phyloP scores from a whole-genome alignment of 2,329 filamentous ascomycete genomes.

The Aspergillus intermedius region DNA sequence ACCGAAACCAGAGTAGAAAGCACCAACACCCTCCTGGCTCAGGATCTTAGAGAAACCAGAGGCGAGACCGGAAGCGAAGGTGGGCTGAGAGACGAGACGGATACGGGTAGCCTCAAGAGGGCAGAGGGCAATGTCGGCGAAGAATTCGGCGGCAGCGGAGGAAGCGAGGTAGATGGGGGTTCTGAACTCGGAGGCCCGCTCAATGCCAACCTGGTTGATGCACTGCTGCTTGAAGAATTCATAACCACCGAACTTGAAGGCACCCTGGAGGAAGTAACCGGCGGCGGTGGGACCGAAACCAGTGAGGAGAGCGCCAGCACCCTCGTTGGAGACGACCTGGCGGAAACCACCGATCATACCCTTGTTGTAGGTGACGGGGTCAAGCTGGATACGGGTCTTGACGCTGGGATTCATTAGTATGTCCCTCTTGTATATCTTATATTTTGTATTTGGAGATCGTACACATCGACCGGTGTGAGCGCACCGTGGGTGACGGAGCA shows the following conservation, averaged over 20 bases:
- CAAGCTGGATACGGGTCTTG: constrained; percentile 93
- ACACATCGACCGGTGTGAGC: constrained; percentile 99
- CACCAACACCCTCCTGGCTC: constrained; percentile 73
- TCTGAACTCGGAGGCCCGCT: constrained; percentile 70
- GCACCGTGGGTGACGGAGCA: constrained; percentile 96
- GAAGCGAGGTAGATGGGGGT: constrained; percentile 73
- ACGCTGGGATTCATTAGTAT: constrained; percentile 54
- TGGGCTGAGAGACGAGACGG: constrained; percentile 82
- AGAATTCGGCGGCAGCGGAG: constrained; percentile 57
- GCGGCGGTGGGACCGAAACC: constrained; percentile 79
- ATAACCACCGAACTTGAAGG: constrained; percentile 91
- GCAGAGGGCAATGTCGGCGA: constrained; percentile 65
- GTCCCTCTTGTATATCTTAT: neutral
- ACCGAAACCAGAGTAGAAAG: constrained; percentile 88
- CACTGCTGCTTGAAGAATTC: constrained; percentile 93
- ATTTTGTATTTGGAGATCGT: constrained; percentile 47
- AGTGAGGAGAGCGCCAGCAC: constrained; percentile 77
- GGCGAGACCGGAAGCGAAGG: constrained; percentile 73
- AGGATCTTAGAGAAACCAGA: constrained; percentile 77
- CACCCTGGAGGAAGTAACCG: constrained; percentile 90
- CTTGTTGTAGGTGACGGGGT: constrained; percentile 80
- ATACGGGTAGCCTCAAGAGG: constrained; percentile 90
- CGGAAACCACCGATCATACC: constrained; percentile 81
- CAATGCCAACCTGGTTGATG: constrained; percentile 72
- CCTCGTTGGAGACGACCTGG: constrained; percentile 77